Percentiles rank a stretch among this genome's conserved stretches.
Evolutionary conservation across 192 early-diverging fungal species (phyloP).

Genomic region (Piromyces sp.): DNA sequence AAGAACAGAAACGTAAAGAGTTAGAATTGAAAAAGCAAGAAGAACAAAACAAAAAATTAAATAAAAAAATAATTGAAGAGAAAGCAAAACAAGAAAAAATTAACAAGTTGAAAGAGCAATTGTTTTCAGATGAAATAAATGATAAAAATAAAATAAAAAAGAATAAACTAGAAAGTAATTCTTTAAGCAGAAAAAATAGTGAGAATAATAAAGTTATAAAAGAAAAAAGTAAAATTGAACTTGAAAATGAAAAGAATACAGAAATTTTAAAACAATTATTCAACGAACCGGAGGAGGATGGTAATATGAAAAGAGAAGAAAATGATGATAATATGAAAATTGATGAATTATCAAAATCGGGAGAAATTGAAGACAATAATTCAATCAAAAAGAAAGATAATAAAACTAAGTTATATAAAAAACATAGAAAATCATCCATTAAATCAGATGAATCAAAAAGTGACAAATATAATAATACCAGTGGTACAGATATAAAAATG

Average conservation of each 20-base stretch:
- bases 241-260: neutral
- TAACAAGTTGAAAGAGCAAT: neutral
- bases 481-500: neutral
- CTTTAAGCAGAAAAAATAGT: neutral
- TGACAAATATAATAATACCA: neutral
- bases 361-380: neutral
- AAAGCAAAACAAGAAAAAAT: neutral
- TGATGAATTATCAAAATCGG: neutral
- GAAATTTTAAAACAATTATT: neutral
- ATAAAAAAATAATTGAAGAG: neutral
- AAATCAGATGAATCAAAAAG: neutral
- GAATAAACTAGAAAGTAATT: neutral
- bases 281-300: neutral
- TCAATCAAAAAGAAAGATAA: neutral
- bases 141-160: neutral
- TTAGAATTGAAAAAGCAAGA: neutral
- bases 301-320: neutral
- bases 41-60: neutral
- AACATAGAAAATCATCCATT: neutral
- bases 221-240: neutral
- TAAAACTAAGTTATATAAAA: neutral
- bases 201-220: neutral
- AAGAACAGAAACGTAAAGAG: neutral
- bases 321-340: neutral
- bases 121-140: neutral